Base-by-base conservation (phyloP, 768 basidiomycete species). In the Fomitopsis pulvina region DNA sequence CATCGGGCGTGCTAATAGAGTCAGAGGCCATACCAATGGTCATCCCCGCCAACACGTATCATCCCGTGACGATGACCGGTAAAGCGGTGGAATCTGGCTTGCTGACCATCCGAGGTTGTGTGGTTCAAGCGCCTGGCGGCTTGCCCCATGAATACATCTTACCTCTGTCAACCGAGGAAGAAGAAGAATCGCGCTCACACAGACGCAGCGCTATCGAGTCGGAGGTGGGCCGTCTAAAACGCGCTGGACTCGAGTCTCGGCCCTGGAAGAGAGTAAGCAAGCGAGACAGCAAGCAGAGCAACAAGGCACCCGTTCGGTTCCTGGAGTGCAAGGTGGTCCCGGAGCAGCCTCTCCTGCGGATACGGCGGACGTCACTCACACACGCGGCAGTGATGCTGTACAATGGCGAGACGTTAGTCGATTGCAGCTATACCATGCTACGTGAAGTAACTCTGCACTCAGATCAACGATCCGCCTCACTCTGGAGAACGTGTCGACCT, bases 331-430 rank as follows among this genome's bases (percentile, higher is more conserved):
- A 76, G 30, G 90, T 97, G 18, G 80, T 95, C 18, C 83, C 86
- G 1, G 85, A 91, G 58, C 90, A 93, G 60, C 96, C 96, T 8
- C 66, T 93, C 27, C 70, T 98, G 48, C 80, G 91, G 53, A 85
- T 99, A 63, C 77, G 89, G 48, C 74, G 89, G 61, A 89, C 86
- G 14, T 91, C 89, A n/a, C 69, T 96, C 20, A 94, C 88, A 1
- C 92, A 96, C 57, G 92, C 92, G 1, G 92, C 94, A 0, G 71
- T 97, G 22, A 95, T 96, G 91, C 71, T 98, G 45, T 97, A 95
- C 61, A 81, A 95, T 42, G 96, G 96, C 28, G 96, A 99, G 71
- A 83, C 70, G 94, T 92, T 54, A 52, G 82, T 69, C 45, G 20
- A 45, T 14, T 14, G 9, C 29, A 48, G 24, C 3, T 10, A 34